These are phyloP conservation scores for Inonotus obliquus DNA, from an alignment of 1,284 basidiomycete genomes.

Conservation along the genomic window DNA sequence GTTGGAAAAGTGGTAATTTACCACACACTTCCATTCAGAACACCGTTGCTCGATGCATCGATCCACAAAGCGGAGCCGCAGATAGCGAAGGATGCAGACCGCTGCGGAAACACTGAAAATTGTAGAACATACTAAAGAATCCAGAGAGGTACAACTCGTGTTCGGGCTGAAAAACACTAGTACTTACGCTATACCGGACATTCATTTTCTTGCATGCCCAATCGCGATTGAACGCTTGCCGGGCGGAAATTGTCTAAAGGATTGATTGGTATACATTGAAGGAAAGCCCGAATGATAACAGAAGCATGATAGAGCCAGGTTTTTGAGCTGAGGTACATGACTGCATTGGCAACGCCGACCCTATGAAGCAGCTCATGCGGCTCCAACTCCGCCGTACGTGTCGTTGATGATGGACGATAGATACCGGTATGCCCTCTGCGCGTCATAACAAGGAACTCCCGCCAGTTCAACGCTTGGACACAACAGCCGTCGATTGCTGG, in stretches of 20 bases:
- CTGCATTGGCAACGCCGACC: no score
- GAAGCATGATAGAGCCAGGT: neutral
- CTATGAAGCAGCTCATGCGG: no score
- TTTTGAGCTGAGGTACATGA: no score
- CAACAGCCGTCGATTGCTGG: no score
- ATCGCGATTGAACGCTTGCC: slow-evolving; percentile 24
- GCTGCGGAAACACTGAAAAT: slow-evolving; percentile 24
- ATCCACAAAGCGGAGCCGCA: slow-evolving; percentile 25
- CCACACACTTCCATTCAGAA: slow-evolving; percentile 16
- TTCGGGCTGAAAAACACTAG: no score
- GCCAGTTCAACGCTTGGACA: no score
- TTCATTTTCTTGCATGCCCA: slow-evolving; percentile 22
- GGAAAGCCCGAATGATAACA: neutral
- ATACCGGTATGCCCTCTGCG: slow-evolving; percentile 13
- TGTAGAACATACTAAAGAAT: slow-evolving; percentile 21
- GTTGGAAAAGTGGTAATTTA: neutral
- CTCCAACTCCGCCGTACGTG: no score
- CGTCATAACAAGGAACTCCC: no score
- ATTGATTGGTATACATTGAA: slow-evolving; percentile 5
- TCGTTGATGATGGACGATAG: no score
- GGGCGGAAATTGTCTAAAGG: slow-evolving; percentile 7
- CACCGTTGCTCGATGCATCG: slow-evolving; percentile 21
- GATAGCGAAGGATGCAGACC: slow-evolving; percentile 25
- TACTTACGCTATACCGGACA: slow-evolving; percentile 15
- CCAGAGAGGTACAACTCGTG: neutral